A percentile compares a stretch with the other conserved stretches of the same genome.
These are phyloP conservation scores for Fusarium penzigii DNA, from an alignment of 2,329 filamentous ascomycete genomes.

Conservation along the genomic window DNA sequence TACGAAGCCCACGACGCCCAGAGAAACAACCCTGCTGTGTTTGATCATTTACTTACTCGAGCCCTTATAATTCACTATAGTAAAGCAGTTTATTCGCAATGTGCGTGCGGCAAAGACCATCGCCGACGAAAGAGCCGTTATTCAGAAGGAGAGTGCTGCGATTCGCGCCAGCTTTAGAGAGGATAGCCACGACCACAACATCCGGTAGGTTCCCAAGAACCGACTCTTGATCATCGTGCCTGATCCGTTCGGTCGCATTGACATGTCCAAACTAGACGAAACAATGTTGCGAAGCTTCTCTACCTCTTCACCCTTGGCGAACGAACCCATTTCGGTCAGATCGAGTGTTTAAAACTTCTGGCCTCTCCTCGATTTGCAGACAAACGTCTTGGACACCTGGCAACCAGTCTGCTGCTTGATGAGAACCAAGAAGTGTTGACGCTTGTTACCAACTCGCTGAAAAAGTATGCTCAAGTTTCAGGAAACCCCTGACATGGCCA, in stretches of 20 bases:
- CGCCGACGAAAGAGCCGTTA: constrained; percentile 95
- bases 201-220: constrained; percentile 63
- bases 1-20: constrained; percentile 26
- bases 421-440: constrained; percentile 99
- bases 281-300: constrained; percentile 97
- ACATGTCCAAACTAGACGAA: constrained; percentile 63
- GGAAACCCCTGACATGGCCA: neutral
- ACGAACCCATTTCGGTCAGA: constrained; percentile 97
- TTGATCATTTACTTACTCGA: constrained; percentile 12
- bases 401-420: constrained; percentile 92
- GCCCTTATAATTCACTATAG: constrained; percentile 47
- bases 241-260: constrained; percentile 3
- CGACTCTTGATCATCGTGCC: neutral
- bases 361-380: constrained; percentile 97
- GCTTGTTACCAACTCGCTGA: constrained; percentile 93
- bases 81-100: constrained; percentile 99
- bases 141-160: constrained; percentile 97
- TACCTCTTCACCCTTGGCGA: constrained; percentile 98
- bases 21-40: constrained; percentile 1
- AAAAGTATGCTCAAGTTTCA: constrained; percentile 67
- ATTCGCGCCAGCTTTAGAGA: constrained; percentile 97
- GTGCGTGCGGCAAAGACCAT: constrained; percentile 98
- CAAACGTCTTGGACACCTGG: constrained; percentile 92
- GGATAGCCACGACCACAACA: constrained; percentile 88
- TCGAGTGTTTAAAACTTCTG: constrained; percentile 96